phyloP scores from a whole-genome alignment of 345 rosid genomes.

The Turnera subulata region DNA sequence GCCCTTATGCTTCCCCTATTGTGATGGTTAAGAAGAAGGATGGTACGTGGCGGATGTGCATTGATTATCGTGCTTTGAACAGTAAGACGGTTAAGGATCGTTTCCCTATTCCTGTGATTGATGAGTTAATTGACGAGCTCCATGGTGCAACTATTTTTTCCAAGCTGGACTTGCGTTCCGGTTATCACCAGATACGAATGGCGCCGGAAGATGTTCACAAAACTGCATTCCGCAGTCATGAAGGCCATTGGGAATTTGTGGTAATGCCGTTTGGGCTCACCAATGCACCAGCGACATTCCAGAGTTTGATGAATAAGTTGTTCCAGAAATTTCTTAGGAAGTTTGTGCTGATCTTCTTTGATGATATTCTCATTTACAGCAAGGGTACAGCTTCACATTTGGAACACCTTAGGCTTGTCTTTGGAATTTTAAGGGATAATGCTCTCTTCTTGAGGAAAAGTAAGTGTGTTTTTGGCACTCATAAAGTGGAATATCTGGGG shows the following conservation, averaged over 20 bases:
- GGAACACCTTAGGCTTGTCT: background rate
- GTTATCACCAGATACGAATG: background rate
- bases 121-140: background rate
- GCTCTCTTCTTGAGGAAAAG: background rate
- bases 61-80: background rate
- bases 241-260: background rate
- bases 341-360: background rate
- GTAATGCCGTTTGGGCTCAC: background rate
- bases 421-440: background rate
- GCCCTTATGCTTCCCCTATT: background rate
- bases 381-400: fast-evolving
- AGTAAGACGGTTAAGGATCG: background rate
- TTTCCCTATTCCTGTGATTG: background rate
- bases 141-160: background rate
- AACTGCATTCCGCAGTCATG: background rate
- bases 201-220: background rate
- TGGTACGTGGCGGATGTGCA: background rate
- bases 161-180: background rate
- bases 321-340: background rate
- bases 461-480: background rate
- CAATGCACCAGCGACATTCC: background rate
- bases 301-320: background rate
- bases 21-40: background rate
- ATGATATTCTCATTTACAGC: background rate
- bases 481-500: background rate